Conservation (phyloP, 495 filamentous ascomycete species). For the Podospora comata region DNA sequence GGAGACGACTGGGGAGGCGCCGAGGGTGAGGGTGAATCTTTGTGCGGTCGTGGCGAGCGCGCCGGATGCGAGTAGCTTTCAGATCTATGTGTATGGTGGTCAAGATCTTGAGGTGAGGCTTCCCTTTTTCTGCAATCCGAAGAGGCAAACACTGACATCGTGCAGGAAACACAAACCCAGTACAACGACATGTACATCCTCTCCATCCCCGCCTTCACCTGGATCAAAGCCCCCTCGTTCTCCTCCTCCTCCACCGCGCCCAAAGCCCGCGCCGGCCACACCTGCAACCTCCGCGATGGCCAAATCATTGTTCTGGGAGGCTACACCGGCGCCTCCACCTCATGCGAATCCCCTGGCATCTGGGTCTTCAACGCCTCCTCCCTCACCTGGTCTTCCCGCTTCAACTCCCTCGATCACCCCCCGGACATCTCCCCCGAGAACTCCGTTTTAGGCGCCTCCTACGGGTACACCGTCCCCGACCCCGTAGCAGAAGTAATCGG, state of each 20-base stretch:
- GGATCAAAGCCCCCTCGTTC: slow-evolving; percentile 60
- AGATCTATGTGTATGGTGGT: slow-evolving; percentile 74
- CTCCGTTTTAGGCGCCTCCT: slow-evolving; percentile 53
- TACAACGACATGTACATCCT: slow-evolving; percentile 77
- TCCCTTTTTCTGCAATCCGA: background rate
- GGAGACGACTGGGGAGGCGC: slow-evolving; percentile 58
- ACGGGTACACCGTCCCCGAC: slow-evolving; percentile 62
- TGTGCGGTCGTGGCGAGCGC: slow-evolving; percentile 70
- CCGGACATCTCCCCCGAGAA: slow-evolving; percentile 39
- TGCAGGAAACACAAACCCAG: slow-evolving; percentile 48
- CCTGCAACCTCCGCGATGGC: slow-evolving; percentile 63
- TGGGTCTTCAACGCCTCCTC: slow-evolving; percentile 65
- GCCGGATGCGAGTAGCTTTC: slow-evolving; percentile 65
- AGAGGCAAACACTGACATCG: slow-evolving; percentile 4
- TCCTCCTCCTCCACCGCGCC: slow-evolving; percentile 54
- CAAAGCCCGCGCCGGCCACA: slow-evolving; percentile 57
- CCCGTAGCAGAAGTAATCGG: slow-evolving; percentile 61
- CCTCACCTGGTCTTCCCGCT: slow-evolving; percentile 58
- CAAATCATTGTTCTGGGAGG: slow-evolving; percentile 73
- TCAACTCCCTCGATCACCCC: slow-evolving; percentile 45
- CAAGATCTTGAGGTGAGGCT: slow-evolving; percentile 57
- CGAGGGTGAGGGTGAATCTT: slow-evolving; percentile 66
- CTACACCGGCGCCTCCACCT: slow-evolving; percentile 58
- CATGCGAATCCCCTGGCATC: slow-evolving; percentile 66
- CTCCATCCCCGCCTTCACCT: slow-evolving; percentile 69